phyloP scores from a whole-genome alignment of 129 eudicot species.

The Tagetes patula region DNA sequence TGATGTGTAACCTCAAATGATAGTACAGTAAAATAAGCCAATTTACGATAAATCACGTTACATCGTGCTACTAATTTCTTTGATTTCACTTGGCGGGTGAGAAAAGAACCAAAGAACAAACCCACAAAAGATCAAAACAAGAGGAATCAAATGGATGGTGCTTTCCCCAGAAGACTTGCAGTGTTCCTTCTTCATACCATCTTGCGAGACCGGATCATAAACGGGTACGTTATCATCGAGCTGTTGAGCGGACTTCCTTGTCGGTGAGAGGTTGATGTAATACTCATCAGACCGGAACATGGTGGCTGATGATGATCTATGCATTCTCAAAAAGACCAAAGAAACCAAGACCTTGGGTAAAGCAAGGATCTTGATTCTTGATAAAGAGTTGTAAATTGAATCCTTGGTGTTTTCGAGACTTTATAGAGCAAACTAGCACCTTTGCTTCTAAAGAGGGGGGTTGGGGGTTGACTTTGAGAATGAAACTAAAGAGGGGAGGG shows the following conservation, averaged over 20 bases:
- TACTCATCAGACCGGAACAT: slow-evolving; percentile 53
- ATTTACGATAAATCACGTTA: background rate
- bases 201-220: slow-evolving; percentile 26
- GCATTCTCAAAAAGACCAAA: slow-evolving; percentile 19
- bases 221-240: slow-evolving; percentile 26
- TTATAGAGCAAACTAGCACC: slow-evolving; percentile 22
- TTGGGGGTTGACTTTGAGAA: slow-evolving; percentile 19
- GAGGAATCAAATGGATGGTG: slow-evolving; percentile 58
- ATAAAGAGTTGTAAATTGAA: slow-evolving; percentile 9
- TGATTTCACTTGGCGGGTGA: slow-evolving; percentile 25
- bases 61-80: background rate
- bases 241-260: slow-evolving; percentile 34
- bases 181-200: slow-evolving; percentile 50
- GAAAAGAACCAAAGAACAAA: slow-evolving; percentile 67
- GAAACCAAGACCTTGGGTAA: background rate
- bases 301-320: slow-evolving; percentile 54
- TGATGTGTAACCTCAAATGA: slow-evolving; percentile 1
- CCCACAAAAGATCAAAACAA: slow-evolving; percentile 51
- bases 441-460: slow-evolving; percentile 31
- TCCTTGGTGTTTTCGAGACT: slow-evolving; percentile 17
- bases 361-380: background rate
- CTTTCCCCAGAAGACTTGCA: slow-evolving; percentile 40
- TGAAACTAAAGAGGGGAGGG: background rate
- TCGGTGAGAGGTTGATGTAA: slow-evolving; percentile 37
- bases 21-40: background rate